A percentile compares a stretch with the other conserved stretches of the same genome.
Conservation (phyloP, 306 rosid genomes). For the Inga oerstediana region DNA sequence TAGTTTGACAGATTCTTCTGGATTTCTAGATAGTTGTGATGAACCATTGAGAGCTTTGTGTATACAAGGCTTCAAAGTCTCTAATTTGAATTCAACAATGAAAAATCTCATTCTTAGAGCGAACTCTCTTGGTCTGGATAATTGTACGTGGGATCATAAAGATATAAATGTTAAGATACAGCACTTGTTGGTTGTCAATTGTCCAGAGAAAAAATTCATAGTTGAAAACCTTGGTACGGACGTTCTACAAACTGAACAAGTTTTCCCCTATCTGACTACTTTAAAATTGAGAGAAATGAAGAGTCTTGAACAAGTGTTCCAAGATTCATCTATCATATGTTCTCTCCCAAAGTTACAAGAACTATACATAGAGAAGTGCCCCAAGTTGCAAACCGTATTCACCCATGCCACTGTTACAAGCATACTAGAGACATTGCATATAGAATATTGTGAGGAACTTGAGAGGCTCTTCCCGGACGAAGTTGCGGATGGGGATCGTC, state of each 20-base stretch:
- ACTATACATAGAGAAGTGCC: background rate
- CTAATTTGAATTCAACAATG: background rate
- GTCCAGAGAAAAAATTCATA: background rate
- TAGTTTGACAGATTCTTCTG: background rate
- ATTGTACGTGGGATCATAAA: background rate
- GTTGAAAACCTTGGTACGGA: background rate
- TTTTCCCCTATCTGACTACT: background rate
- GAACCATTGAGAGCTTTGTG: background rate
- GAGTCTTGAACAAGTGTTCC: background rate
- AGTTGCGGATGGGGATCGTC: too few relatives aligned
- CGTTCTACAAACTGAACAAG: too few relatives aligned
- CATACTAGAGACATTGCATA: background rate
- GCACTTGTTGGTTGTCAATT: accelerated
- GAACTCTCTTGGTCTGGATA: background rate
- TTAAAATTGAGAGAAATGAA: accelerated
- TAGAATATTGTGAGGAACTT: background rate
- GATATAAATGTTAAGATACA: background rate
- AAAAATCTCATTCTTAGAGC: background rate
- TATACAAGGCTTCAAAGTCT: background rate
- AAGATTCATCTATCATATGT: background rate
- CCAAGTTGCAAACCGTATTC: background rate
- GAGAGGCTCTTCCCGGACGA: too few relatives aligned
- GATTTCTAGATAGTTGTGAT: background rate
- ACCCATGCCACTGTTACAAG: background rate
- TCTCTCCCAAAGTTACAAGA: background rate